Conservation (phyloP, 176 grass and related monocot species). For the Lolium perenne region DNA sequence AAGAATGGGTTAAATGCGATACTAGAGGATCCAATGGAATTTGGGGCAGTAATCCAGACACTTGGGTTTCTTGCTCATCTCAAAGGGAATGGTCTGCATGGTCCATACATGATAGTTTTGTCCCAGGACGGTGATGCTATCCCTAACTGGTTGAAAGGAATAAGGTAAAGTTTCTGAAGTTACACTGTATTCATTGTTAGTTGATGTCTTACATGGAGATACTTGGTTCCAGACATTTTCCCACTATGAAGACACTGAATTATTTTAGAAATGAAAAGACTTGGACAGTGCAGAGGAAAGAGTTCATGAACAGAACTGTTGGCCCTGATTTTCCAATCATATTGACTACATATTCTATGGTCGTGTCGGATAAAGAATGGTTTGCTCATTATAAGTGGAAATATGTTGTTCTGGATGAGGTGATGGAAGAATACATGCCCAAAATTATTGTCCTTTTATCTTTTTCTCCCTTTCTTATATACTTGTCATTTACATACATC, state of each 20-base stretch:
- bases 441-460: neutral
- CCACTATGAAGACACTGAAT: conserved; percentile 58
- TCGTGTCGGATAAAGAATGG: conserved; percentile 59
- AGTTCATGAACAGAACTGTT: conserved; percentile 61
- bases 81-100: conserved; percentile 79
- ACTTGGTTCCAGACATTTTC: conserved; percentile 65
- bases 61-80: conserved; percentile 91
- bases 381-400: conserved; percentile 82
- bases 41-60: conserved; percentile 80
- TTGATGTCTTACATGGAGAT: conserved; percentile 21
- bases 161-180: conserved; percentile 59
- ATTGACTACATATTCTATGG: conserved; percentile 74
- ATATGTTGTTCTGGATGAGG: conserved; percentile 92
- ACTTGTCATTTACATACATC: neutral
- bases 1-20: conserved; percentile 89
- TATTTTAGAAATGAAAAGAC: conserved; percentile 70
- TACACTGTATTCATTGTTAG: neutral
- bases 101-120: conserved; percentile 81
- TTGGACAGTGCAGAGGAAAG: conserved; percentile 67
- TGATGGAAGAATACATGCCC: conserved; percentile 36
- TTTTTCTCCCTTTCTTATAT: neutral
- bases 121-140: conserved; percentile 60
- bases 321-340: conserved; percentile 74
- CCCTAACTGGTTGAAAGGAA: conserved; percentile 74
- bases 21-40: conserved; percentile 80